Evolutionary conservation across 306 rosid genomes (phyloP).

Genomic region (Fragaria ananassa): DNA sequence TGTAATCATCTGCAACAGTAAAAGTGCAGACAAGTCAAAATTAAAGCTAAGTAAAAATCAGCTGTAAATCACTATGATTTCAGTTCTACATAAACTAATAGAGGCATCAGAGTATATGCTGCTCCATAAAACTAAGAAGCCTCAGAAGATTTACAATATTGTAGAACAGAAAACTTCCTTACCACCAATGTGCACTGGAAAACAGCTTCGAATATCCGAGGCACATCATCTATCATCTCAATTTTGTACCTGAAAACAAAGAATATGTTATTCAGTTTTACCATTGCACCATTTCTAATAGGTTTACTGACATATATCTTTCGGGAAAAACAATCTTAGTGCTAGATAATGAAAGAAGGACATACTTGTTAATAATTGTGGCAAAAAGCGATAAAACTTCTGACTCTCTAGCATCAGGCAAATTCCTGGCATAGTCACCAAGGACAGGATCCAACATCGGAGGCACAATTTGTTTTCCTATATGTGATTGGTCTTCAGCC

Average conservation of each 20-base stretch:
- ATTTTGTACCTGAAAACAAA: conserved; percentile 62
- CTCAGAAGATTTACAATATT: background rate
- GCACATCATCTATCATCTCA: conserved; percentile 91
- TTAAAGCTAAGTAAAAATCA: background rate
- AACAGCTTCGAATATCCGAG: conserved; percentile 96
- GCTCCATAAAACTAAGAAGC: background rate
- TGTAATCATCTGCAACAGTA: conserved; percentile 70
- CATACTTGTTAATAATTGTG: conserved; percentile 87
- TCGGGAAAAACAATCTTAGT: background rate
- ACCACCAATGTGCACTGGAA: conserved; percentile 99
- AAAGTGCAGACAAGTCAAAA: conserved; percentile 10
- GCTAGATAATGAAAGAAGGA: conserved; percentile 16
- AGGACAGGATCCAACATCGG: conserved; percentile 99
- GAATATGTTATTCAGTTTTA: background rate
- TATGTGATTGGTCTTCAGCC: conserved; percentile 97
- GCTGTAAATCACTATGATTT: background rate
- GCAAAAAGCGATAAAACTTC: conserved; percentile 98
- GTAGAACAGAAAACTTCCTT: conserved; percentile 13
- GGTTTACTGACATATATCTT: background rate
- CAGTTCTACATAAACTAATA: background rate
- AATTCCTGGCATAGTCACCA: conserved; percentile 92
- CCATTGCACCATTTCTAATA: background rate
- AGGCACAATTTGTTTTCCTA: conserved; percentile 96
- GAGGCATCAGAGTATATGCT: background rate
- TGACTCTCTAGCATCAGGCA: conserved; percentile 97